A percentile compares a stretch with the other conserved stretches of the same genome.
These are phyloP conservation scores for Chlamydomonas sp. DNA, from an alignment of 139 green algal genomes.

Conservation along the genomic window DNA sequence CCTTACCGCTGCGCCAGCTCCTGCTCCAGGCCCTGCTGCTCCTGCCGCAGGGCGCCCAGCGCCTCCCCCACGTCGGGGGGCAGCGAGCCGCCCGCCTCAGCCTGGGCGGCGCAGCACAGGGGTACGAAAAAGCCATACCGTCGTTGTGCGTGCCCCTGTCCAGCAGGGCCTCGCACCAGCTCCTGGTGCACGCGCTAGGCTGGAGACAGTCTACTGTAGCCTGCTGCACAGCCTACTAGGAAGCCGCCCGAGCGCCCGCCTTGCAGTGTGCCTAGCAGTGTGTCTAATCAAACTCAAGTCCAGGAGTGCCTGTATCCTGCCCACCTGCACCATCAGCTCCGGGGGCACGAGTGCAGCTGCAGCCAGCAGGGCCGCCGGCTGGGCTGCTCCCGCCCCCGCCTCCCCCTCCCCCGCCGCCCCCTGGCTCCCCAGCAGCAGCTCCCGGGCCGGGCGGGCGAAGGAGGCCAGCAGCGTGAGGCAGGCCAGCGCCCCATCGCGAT, in stretches of 20 bases:
- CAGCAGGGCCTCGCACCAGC: too few species aligned
- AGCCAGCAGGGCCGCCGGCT: not conserved
- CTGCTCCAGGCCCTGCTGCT: too few species aligned
- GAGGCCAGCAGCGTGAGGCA: constrained; percentile 73
- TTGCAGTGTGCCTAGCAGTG: too few species aligned
- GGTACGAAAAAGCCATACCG: too few species aligned
- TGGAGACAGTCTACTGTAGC: too few species aligned
- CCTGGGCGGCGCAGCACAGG: not conserved
- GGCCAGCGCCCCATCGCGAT: constrained; percentile 64
- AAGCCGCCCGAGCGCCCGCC: too few species aligned
- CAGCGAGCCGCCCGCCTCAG: not conserved
- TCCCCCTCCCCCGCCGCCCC: not conserved
- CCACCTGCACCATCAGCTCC: constrained; percentile 22
- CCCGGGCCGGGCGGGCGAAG: constrained; percentile 73
- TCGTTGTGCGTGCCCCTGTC: too few species aligned
- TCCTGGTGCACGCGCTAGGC: too few species aligned
- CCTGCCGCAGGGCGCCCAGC: constrained; percentile 31
- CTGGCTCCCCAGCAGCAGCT: constrained; percentile 70
- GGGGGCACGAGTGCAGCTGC: constrained; percentile 34
- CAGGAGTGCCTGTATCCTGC: not conserved
- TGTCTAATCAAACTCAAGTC: too few species aligned
- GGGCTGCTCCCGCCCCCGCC: constrained; percentile 12
- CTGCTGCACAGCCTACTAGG: too few species aligned
- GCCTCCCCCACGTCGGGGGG: constrained; percentile 22
- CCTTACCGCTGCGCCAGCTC: too few species aligned